A percentile compares a stretch with the other conserved stretches of the same genome.
These are phyloP conservation scores for Mortierella antarctica DNA, from an alignment of 192 early-diverging fungal genomes.

Conservation along the genomic window DNA sequence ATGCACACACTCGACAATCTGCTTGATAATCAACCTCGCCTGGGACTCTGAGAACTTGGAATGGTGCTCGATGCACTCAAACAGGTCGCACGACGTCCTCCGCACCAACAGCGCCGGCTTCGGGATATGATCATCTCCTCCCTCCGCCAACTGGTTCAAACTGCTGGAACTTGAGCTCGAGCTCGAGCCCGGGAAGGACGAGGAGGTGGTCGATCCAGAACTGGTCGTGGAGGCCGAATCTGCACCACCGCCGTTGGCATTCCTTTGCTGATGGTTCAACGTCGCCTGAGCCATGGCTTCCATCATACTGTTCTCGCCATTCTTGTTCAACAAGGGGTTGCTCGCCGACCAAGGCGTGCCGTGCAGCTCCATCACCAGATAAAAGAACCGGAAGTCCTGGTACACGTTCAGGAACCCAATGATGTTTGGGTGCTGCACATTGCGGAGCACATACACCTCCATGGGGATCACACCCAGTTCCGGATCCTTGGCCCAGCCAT, in stretches of 20 bases:
- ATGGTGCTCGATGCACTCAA: constrained; percentile 82
- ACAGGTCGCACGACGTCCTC: constrained; percentile 73
- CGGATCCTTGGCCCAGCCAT: constrained; percentile 60
- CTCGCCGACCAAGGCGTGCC: constrained; percentile 62
- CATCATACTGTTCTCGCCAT: constrained; percentile 14
- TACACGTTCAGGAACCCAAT: constrained; percentile 67
- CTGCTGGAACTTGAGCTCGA: constrained; percentile 29
- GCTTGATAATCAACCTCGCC: constrained; percentile 73
- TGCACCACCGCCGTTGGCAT: constrained; percentile 2
- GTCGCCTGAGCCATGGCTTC: constrained; percentile 46
- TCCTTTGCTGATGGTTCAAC: constrained; percentile 11
- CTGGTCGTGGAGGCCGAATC: constrained; percentile 36
- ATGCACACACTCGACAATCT: constrained; percentile 73
- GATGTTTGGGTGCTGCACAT: constrained; percentile 71
- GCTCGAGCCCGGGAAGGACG: constrained; percentile 30
- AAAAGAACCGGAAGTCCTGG: constrained; percentile 59
- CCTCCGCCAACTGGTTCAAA: constrained; percentile 34
- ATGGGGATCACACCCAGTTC: constrained; percentile 61
- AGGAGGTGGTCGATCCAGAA: constrained; percentile 12
- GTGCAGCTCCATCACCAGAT: constrained; percentile 70
- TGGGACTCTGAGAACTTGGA: constrained; percentile 69
- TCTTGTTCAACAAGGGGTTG: constrained; percentile 40
- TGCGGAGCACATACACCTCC: constrained; percentile 63
- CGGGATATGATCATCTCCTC: constrained; percentile 14
- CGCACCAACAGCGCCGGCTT: constrained; percentile 56